phyloP scores from a whole-genome alignment of 164 flowering plant species.

The Vitis vinifera region ASM3070453v1 NC_081808.1:21371001-21371500 shows the following conservation, averaged over 20 bases:
- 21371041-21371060: slow-evolving; percentile 94
- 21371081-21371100: slow-evolving; percentile 95
- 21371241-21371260: not conserved
- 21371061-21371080: slow-evolving; percentile 98
- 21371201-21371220: slow-evolving; percentile 94
- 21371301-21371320: no score
- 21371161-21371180: slow-evolving; percentile 92
- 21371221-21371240: slow-evolving; percentile 14
- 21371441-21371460: slow-evolving; percentile 57
- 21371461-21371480: slow-evolving; percentile 81
- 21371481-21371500: slow-evolving; percentile 84
- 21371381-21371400: slow-evolving; percentile 96
- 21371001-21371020: slow-evolving; percentile 97
- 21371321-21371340: slow-evolving; percentile 65
- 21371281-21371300: not conserved
- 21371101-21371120: slow-evolving; percentile 96
- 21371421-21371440: slow-evolving; percentile 59
- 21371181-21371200: slow-evolving; percentile 96
- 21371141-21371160: slow-evolving; percentile 98
- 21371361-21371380: slow-evolving; percentile 99
- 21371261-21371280: not conserved
- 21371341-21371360: slow-evolving; percentile 91
- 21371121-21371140: slow-evolving; percentile 91
- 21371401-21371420: slow-evolving; percentile 82
- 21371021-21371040: slow-evolving; percentile 97